Evolutionary conservation across 83 land plant species (phyloP), one percentile per base, ranked within the genome.

Genomic region (Picea abies): DNA sequence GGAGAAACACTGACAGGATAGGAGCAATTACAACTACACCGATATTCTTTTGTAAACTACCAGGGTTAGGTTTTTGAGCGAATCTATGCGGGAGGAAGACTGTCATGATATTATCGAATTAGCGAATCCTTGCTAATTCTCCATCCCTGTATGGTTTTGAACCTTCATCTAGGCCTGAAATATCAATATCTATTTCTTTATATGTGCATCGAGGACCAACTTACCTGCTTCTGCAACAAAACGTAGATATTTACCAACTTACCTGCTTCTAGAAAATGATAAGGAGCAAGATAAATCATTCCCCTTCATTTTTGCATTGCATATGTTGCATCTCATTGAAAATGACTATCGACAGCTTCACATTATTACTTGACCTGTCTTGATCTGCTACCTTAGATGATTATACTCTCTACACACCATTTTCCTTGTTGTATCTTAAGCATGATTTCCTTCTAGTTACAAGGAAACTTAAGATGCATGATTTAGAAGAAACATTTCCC

Each of bases 231-330:
- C 63, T 20, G 79, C 25, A 77, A 26, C 63, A 77, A 2, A 23
- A 20, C 17, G 76, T 23, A 3, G 15, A 5, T 26, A 3, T 6
- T 19, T 4, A 47, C 41, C 16, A 61, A 17, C 5, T 19, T 52
- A 77, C 6, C 52, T 23, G 63, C 80, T 78, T 29, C 80, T 58
- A 5, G 80, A 58, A 29, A 78, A 78, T 19, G 80, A 61, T 32
- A 78, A 58, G n/a, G 41, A 23, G 39, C 80, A 78, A 60, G 56
- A 60, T 6, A 78, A 29, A 58, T 16, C 63, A 35, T 16, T 78
- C 37, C 63, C 80, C 65, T 20, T 63, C 17, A 1, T 25, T 60
- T 58, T 35, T 9, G 9, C 39, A 1, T 19, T 8, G 19, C 39
- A 1, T 15, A 7, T 32, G 44, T 29, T 70, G 75, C 75, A 25